These are phyloP conservation scores for Lathyrus oleraceus DNA, from an alignment of 306 rosid genomes.

Conservation along the genomic window DNA sequence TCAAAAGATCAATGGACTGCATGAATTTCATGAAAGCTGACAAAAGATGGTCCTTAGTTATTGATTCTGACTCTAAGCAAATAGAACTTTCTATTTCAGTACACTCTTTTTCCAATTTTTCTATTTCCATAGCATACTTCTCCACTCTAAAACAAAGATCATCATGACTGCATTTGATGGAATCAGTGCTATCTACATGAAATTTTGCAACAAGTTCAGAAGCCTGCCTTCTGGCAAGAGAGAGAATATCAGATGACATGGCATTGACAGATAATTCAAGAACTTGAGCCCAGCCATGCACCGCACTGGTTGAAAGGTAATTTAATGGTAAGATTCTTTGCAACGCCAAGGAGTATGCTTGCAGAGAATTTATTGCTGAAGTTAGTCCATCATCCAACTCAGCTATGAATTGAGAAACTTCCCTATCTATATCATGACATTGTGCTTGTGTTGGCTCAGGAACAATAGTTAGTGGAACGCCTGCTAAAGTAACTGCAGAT, in stretches of 20 bases:
- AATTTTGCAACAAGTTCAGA: slow-evolving; percentile 66
- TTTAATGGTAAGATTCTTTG: slow-evolving; percentile 85
- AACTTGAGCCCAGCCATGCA: slow-evolving; percentile 92
- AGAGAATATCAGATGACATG: slow-evolving; percentile 72
- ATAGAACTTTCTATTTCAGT: slow-evolving; percentile 64
- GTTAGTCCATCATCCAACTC: slow-evolving; percentile 76
- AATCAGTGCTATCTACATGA: slow-evolving; percentile 57
- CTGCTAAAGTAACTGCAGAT: slow-evolving; percentile 81
- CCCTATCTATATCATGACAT: slow-evolving; percentile 88
- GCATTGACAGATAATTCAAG: slow-evolving; percentile 70
- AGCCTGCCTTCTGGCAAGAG: slow-evolving; percentile 89
- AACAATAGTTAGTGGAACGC: slow-evolving; percentile 92
- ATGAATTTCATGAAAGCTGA: slow-evolving; percentile 70
- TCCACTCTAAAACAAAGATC: slow-evolving; percentile 70
- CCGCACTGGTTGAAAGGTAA: slow-evolving; percentile 81
- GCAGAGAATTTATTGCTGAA: slow-evolving; percentile 66
- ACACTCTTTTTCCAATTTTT: slow-evolving; percentile 71
- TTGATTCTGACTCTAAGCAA: slow-evolving; percentile 67
- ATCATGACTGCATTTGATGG: slow-evolving; percentile 58
- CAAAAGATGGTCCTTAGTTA: slow-evolving; percentile 77
- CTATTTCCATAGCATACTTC: slow-evolving; percentile 66
- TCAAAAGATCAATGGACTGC: slow-evolving; percentile 62
- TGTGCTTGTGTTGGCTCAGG: slow-evolving; percentile 99
- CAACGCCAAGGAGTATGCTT: slow-evolving; percentile 80
- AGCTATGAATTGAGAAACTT: slow-evolving; percentile 71